These are phyloP conservation scores for Danielia oregonensis DNA, from an alignment of 805 yeast species.

Conservation along the genomic window DNA sequence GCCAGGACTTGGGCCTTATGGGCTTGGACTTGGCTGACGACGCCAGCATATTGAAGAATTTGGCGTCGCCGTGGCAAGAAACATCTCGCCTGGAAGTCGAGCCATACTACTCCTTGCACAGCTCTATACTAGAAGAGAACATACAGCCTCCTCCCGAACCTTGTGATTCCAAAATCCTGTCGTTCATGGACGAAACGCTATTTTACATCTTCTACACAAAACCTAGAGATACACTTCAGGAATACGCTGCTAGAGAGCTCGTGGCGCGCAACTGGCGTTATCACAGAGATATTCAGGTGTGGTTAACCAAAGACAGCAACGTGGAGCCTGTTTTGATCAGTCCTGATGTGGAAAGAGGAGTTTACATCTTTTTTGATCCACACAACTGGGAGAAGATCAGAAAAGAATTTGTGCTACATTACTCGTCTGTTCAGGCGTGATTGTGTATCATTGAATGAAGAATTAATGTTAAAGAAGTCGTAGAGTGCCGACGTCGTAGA, in stretches of 20 bases:
- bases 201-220: slow-evolving; percentile 91
- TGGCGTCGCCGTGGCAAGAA: slow-evolving; percentile 95
- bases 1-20: slow-evolving; percentile 65
- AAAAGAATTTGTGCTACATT: slow-evolving; percentile 56
- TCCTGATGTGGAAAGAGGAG: slow-evolving; percentile 86
- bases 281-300: slow-evolving; percentile 91
- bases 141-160: slow-evolving; percentile 40
- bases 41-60: slow-evolving; percentile 53
- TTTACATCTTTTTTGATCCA: slow-evolving; percentile 93
- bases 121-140: slow-evolving; percentile 28
- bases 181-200: slow-evolving; percentile 85
- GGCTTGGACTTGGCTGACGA: slow-evolving; percentile 57
- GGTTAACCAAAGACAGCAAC: slow-evolving; percentile 92
- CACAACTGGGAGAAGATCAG: slow-evolving; percentile 93
- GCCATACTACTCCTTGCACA: slow-evolving; percentile 71
- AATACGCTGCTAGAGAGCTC: slow-evolving; percentile 86
- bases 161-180: slow-evolving; percentile 47
- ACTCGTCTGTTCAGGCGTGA: slow-evolving; percentile 32
- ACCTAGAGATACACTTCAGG: slow-evolving; percentile 91
- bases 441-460: not conserved
- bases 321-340: slow-evolving; percentile 80
- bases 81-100: slow-evolving; percentile 87
- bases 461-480: not conserved
- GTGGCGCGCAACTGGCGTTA: slow-evolving; percentile 94
- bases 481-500: not conserved